Conservation (phyloP, 768 basidiomycete genomes). For the Sistotremastrum niveocremeum region DNA sequence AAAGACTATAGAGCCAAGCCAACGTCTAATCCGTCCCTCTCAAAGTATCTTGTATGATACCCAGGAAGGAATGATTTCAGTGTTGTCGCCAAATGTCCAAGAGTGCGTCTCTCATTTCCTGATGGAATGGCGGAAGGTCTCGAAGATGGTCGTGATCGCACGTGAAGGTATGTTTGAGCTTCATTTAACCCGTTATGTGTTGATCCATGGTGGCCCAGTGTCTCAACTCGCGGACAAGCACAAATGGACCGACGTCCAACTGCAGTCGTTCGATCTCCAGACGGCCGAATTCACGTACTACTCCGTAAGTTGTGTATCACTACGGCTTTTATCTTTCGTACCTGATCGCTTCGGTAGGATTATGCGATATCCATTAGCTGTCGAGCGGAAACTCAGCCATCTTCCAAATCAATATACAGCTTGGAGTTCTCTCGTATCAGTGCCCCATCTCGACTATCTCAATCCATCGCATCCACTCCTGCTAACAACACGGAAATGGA, state of each 20-base stretch:
- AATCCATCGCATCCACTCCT: constrained; percentile 12
- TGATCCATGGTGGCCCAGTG: constrained; percentile 30
- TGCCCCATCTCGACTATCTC: constrained; percentile 6
- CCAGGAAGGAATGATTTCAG: constrained; percentile 76
- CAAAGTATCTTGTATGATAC: constrained; percentile 86
- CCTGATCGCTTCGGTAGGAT: constrained; percentile 28
- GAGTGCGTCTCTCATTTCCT: constrained; percentile 83
- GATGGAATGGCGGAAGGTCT: constrained; percentile 86
- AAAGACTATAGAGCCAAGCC: constrained; percentile 30
- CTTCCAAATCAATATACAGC: constrained; percentile 51
- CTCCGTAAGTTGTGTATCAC: constrained; percentile 23
- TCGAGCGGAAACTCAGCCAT: constrained; percentile 56
- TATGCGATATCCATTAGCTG: constrained; percentile 71
- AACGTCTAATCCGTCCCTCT: constrained; percentile 48
- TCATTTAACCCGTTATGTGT: neutral
- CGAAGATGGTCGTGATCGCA: constrained; percentile 89
- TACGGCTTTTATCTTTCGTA: neutral
- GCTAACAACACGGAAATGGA: constrained; percentile 11
- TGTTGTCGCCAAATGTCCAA: constrained; percentile 75
- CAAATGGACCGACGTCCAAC: constrained; percentile 60
- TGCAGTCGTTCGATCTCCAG: constrained; percentile 83
- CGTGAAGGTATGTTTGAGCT: constrained; percentile 48
- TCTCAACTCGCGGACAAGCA: constrained; percentile 69
- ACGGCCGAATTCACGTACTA: constrained; percentile 86
- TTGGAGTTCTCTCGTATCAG: constrained; percentile 51